phyloP scores from a whole-genome alignment of 139 green algal species.

The Closterium sp. region DNA sequence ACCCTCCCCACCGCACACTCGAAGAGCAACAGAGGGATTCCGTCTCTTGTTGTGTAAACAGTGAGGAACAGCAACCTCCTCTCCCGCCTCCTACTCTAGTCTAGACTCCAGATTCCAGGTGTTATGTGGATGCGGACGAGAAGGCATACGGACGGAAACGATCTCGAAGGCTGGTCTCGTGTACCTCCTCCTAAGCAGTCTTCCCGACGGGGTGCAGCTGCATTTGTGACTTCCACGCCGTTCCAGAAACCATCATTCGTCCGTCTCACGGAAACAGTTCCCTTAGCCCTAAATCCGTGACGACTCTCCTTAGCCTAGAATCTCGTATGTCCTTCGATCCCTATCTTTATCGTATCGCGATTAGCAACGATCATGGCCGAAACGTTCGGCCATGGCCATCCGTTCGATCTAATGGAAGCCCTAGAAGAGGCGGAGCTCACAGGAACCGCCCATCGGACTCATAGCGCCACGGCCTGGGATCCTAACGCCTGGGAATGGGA shows the following conservation, averaged over 20 bases:
- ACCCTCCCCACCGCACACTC: too few species aligned
- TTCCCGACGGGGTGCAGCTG: too few species aligned
- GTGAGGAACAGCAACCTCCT: too few species aligned
- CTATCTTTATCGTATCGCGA: neutral
- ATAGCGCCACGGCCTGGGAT: slow-evolving; percentile 1
- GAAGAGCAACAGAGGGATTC: too few species aligned
- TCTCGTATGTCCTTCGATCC: neutral
- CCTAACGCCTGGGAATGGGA: slow-evolving; percentile 24
- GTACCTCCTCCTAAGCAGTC: too few species aligned
- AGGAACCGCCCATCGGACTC: neutral
- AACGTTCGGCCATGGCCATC: neutral
- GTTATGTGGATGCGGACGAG: too few species aligned
- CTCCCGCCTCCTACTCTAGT: too few species aligned
- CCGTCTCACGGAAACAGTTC: neutral
- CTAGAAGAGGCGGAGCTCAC: neutral
- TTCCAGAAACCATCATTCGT: neutral
- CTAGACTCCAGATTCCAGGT: too few species aligned
- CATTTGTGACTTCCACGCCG: neutral
- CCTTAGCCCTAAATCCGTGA: neutral
- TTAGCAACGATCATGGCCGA: neutral
- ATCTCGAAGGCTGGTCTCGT: too few species aligned
- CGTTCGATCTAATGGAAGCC: neutral
- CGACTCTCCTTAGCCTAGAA: neutral
- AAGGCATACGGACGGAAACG: too few species aligned
- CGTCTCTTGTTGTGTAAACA: too few species aligned